These are phyloP conservation scores for Pyronema domesticum DNA, from an alignment of 495 filamentous ascomycete species.

Conservation along the genomic window DNA sequence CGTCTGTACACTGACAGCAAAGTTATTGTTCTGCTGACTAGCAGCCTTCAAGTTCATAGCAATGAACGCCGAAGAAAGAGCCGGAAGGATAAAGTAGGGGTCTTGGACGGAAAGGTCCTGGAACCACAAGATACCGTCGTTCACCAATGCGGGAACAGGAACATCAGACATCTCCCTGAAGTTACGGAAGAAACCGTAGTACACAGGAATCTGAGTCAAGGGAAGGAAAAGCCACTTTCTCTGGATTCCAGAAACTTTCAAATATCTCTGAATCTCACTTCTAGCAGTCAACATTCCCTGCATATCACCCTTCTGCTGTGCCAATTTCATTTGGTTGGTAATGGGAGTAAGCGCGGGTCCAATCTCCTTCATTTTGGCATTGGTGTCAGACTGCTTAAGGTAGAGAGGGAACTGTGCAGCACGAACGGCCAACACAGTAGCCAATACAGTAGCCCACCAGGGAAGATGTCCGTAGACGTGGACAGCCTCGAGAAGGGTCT, in stretches of 20 bases:
- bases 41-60: slow-evolving; percentile 28
- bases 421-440: slow-evolving; percentile 46
- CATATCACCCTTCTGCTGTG: slow-evolving; percentile 27
- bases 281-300: slow-evolving; percentile 27
- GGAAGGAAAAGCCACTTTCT: slow-evolving; percentile 37
- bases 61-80: slow-evolving; percentile 32
- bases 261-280: slow-evolving; percentile 32
- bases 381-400: slow-evolving; percentile 39
- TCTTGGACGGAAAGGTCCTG: slow-evolving; percentile 59
- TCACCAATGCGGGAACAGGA: slow-evolving; percentile 60
- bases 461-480: slow-evolving; percentile 55
- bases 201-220: slow-evolving; percentile 48
- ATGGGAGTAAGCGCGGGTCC: slow-evolving; percentile 33
- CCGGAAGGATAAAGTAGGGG: slow-evolving; percentile 57
- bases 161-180: slow-evolving; percentile 52
- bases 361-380: slow-evolving; percentile 34
- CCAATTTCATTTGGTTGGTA: slow-evolving; percentile 33
- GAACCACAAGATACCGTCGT: slow-evolving; percentile 59
- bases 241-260: slow-evolving; percentile 37
- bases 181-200: slow-evolving; percentile 64
- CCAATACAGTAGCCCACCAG: slow-evolving; percentile 63
- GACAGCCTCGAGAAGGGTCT: slow-evolving; percentile 63
- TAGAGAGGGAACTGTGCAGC: slow-evolving; percentile 45
- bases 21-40: slow-evolving; percentile 16
- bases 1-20: slow-evolving; percentile 31